Base-by-base conservation (phyloP, 2,329 filamentous ascomycete genomes). In the Cladophialophora bantiana region DNA sequence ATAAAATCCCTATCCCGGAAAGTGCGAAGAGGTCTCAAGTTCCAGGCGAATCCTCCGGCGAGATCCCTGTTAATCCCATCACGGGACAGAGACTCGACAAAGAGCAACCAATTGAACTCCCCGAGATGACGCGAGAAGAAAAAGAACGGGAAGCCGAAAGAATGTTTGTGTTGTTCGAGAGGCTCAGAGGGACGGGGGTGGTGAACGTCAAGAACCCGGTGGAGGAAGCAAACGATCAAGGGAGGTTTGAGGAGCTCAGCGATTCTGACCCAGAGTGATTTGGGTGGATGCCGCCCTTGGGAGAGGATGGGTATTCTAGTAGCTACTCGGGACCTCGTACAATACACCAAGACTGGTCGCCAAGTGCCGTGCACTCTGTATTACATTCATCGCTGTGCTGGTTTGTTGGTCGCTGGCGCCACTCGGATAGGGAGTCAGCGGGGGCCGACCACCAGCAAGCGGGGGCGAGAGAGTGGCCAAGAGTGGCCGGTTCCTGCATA, bases 91-190 rank as follows among this genome's bases (percentile, higher is more conserved):
- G 90, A 70, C 75, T 92, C 59, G 89, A 93, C 71, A 84, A 83
- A 62, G 79, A 82, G 6, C 58, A 67, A 34, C 55, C 42, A 2
- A 35, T 58, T 9, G 81, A 86, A 6, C 80, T 87, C 10, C 87
- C 88, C 1, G 87, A 91, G 57, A 97, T 98, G 94, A 95, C 91
- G 0, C 83, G 91, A 55, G 93, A 94, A 71, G 94, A 98, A 80
- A 97, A 94, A 78, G 92, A 97, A 77, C 84, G 91, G 65, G 95
- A 99, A 76, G 94, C 94, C 0, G 94, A 97, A 78, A 86, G 88
- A 64, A 79, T 97, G 0, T 97, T 96, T 80, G 93, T 97, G 12
- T 81, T 97, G 2, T 97, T 97, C 78, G 93, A 97, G 78, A 86
- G 91, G 90, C 81, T 95, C 52, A 92, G 87, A 76, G 86, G 86